These are phyloP conservation scores for Gaeumannomyces sp. DNA, from an alignment of 2,329 filamentous ascomycete species.

Conservation along the genomic window DNA sequence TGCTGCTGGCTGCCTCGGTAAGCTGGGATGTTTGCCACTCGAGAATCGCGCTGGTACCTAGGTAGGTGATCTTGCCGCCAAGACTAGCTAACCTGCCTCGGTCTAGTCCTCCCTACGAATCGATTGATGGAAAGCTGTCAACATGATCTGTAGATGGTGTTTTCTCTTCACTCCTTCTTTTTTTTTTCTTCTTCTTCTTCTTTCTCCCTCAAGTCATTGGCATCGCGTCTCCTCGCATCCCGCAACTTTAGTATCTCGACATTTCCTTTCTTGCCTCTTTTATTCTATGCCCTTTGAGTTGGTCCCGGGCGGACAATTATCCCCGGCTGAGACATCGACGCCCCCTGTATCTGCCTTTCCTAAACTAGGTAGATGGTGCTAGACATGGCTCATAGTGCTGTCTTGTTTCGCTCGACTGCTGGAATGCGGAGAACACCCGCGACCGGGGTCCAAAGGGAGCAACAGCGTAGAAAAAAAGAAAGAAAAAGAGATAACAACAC, in stretches of 20 bases:
- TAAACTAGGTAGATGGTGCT: not conserved
- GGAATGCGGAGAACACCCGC: not conserved
- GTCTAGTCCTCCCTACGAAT: no score
- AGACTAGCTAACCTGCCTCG: no score
- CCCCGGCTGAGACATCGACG: not conserved
- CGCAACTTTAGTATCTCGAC: not conserved
- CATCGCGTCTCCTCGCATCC: not conserved
- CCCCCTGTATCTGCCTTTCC: not conserved
- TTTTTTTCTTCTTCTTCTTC: not conserved
- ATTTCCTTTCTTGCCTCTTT: not conserved
- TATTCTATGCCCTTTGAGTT: no score
- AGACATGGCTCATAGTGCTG: not conserved
- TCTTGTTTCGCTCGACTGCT: not conserved
- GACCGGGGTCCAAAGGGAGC: not conserved
- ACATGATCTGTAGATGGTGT: not conserved
- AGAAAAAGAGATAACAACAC: not conserved
- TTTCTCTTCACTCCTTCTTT: not conserved
- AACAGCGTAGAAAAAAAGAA: not conserved
- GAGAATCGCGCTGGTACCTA: no score
- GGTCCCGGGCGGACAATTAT: not conserved
- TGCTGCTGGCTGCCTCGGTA: no score
- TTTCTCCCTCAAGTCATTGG: not conserved
- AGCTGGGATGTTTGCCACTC: no score
- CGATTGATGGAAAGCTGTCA: no score
- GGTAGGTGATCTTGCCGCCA: no score